Evolutionary conservation across 2,329 filamentous ascomycete genomes (phyloP), one percentile per base, ranked within the genome.

Genomic region (Decorospora gaudefroyi): DNA sequence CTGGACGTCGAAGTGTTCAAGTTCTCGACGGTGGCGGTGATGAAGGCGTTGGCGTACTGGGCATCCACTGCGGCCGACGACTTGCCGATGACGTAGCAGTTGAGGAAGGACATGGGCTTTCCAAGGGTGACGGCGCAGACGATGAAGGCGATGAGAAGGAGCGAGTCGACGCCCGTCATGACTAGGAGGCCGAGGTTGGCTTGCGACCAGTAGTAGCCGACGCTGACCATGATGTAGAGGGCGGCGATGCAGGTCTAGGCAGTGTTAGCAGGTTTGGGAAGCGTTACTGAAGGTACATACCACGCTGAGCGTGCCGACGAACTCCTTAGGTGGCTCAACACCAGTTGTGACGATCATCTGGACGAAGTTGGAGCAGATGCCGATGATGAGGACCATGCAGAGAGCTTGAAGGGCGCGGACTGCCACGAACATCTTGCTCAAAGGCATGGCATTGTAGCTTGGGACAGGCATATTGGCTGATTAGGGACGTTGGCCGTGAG

Each of bases 341-440:
- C 84, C 79, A 15, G 77, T 80, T 29, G 77, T 74, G 30, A 89
- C 82, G 67, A 95, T 90, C 58, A 88, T 79, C 16, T 84, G 78
- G 61, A 95, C 85, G 71, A 96, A 95, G 71, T 91, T 90, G 62
- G 86, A 82, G 0, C 84, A 84, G 68, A 96, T 82, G 31, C 90
- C 89, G 54, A 95, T 86, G 55, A 93, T 83, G 46, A 84, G 77
- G 45, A 93, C 77, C 64, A 96, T 85, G 17, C 82, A 82, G 51
- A 87, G 72, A 47, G 82, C 78, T 67, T 95, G 85, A 56, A 91
- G 77, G 45, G 79, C 77, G 33, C 91, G 85, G 56, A 86, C 81
- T 55, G 83, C 75, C 46, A 88, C 83, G 74, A 95, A 95, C 57
- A 86, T 87, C 59, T 86, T 83, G 69, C 87, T 89, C 56, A 93